A percentile compares a stretch with the other conserved stretches of the same genome.
Conservation (phyloP, 176 grass and related monocot genomes). For the Calamus simplicifolius region DNA sequence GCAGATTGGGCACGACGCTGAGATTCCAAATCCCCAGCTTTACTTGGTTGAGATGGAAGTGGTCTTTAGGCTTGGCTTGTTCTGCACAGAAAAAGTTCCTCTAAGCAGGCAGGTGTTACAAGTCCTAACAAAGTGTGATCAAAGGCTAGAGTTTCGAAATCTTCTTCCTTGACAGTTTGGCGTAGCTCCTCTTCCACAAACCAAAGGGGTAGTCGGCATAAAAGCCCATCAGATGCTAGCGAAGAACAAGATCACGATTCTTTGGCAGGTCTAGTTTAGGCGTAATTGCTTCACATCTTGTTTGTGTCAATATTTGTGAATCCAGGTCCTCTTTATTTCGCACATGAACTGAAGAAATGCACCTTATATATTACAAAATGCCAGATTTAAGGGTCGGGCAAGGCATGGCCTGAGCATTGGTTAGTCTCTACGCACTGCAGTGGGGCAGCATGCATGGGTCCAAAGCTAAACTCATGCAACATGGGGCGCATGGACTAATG, state of each 20-base stretch:
- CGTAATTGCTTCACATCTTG: too few relatives aligned
- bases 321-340: too few relatives aligned
- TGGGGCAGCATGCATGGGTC: too few relatives aligned
- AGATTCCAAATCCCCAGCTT: conserved; percentile 16
- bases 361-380: too few relatives aligned
- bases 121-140: neutral
- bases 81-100: conserved; percentile 26
- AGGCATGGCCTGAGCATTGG: too few relatives aligned
- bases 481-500: too few relatives aligned
- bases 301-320: too few relatives aligned
- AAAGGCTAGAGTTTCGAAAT: too few relatives aligned
- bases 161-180: neutral
- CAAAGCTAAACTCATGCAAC: too few relatives aligned
- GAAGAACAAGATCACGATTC: neutral
- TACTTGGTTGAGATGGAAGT: neutral
- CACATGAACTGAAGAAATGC: too few relatives aligned
- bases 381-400: too few relatives aligned
- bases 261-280: neutral
- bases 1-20: conserved; percentile 43
- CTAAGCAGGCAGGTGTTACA: neutral
- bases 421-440: too few relatives aligned
- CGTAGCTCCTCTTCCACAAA: neutral
- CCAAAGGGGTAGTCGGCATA: neutral
- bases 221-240: neutral
- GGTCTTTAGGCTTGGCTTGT: conserved; percentile 12